These are phyloP conservation scores for Gastrolobium bilobum DNA, from an alignment of 306 rosid species.

Conservation along the genomic window DNA sequence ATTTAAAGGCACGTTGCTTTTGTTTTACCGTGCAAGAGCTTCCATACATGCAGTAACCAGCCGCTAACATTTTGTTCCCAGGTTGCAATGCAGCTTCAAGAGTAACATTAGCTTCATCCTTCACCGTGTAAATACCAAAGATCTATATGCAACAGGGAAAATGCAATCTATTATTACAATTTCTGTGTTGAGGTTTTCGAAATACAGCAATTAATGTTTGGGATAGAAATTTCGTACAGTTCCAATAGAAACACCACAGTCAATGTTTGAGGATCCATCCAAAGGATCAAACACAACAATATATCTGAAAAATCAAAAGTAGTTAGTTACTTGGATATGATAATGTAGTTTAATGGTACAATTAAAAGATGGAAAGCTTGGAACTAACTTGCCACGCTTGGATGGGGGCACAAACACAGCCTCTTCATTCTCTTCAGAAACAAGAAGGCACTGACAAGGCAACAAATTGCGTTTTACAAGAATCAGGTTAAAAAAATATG, in stretches of 20 bases:
- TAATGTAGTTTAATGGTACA: not conserved
- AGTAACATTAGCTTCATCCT: slow-evolving; percentile 60
- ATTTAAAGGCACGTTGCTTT: not conserved
- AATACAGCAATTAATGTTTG: not conserved
- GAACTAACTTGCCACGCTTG: slow-evolving; percentile 58
- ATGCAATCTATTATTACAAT: not conserved
- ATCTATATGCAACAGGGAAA: slow-evolving; percentile 60
- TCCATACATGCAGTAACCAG: slow-evolving; percentile 99
- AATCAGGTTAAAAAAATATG: not conserved
- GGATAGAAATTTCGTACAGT: slow-evolving; percentile 64
- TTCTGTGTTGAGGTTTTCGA: not conserved
- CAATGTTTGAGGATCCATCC: slow-evolving; percentile 83
- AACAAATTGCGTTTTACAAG: slow-evolving; percentile 30
- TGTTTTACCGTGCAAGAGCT: slow-evolving; percentile 94
- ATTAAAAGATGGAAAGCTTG: not conserved
- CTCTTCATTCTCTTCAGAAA: slow-evolving; percentile 90
- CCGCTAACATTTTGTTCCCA: slow-evolving; percentile 80
- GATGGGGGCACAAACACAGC: slow-evolving; percentile 76
- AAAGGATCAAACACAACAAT: slow-evolving; percentile 87
- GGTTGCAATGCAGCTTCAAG: slow-evolving; percentile 82
- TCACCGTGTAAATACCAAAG: slow-evolving; percentile 80
- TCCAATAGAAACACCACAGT: slow-evolving; percentile 97
- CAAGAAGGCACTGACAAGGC: slow-evolving; percentile 79
- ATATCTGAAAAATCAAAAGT: slow-evolving; percentile 65
- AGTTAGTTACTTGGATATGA: slow-evolving; percentile 11